Conservation (phyloP, 768 basidiomycete species). For the Lactarius indigo region DNA sequence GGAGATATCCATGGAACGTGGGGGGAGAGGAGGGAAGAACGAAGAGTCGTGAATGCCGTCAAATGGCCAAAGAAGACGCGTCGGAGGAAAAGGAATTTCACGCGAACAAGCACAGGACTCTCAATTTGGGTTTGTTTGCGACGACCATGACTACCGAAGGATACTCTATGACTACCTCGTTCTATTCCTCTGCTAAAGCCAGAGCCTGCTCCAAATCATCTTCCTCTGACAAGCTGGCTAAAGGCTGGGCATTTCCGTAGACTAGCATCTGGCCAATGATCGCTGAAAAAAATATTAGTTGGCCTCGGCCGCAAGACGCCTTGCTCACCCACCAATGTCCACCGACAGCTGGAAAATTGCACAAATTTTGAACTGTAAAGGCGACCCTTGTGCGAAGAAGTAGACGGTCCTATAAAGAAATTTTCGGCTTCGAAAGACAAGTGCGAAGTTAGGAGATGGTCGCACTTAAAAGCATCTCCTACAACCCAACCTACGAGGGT, state of each 20-base stretch:
- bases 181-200: conserved; percentile 57
- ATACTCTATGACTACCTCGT: neutral
- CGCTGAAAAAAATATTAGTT: conserved; percentile 39
- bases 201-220: conserved; percentile 77
- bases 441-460: conserved; percentile 8
- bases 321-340: conserved; percentile 57
- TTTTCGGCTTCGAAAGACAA: neutral
- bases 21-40: neutral
- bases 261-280: conserved; percentile 71
- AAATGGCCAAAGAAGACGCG: conserved; percentile 13
- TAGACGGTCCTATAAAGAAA: conserved; percentile 56
- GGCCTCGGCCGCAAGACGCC: conserved; percentile 2
- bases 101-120: neutral
- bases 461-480: conserved; percentile 83
- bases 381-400: conserved; percentile 70
- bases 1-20: conserved; percentile 35
- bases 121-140: conserved; percentile 27
- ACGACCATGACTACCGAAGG: neutral
- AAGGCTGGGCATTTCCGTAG: conserved; percentile 70
- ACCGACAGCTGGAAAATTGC: conserved; percentile 80
- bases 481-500: conserved; percentile 81
- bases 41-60: conserved; percentile 24
- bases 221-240: conserved; percentile 43
- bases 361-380: conserved; percentile 79
- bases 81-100: conserved; percentile 6